phyloP scores from a whole-genome alignment of 306 rosid species.

The Cucumis cinereus region DNA sequence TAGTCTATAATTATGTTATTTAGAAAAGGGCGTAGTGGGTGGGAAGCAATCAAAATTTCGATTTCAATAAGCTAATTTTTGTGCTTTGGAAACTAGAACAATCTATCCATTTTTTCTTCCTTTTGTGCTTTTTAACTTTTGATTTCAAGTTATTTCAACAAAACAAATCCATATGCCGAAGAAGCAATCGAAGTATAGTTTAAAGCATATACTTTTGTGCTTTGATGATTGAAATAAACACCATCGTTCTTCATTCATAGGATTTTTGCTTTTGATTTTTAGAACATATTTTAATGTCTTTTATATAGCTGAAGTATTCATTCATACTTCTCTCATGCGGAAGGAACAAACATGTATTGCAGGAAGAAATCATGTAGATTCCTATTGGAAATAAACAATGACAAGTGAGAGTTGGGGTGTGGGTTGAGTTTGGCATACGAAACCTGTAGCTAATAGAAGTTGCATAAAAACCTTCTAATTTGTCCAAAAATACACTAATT shows the following conservation, averaged over 20 bases:
- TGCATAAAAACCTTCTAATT: not conserved
- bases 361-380: not conserved
- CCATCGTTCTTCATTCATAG: not conserved
- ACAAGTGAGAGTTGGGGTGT: not conserved
- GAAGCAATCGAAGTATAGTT: not conserved
- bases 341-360: no score
- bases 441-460: not conserved
- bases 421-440: not conserved
- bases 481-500: no score
- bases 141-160: not conserved
- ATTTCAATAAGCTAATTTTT: not conserved
- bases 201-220: not conserved
- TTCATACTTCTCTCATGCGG: not conserved
- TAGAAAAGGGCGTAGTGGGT: not conserved
- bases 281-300: not conserved
- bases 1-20: not conserved
- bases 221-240: not conserved
- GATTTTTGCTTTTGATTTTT: not conserved
- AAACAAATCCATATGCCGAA: not conserved
- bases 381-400: not conserved
- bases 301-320: not conserved
- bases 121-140: not conserved
- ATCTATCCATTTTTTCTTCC: not conserved
- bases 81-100: not conserved
- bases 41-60: not conserved